These are phyloP conservation scores for Sporothrix inflata DNA, from an alignment of 2,329 filamentous ascomycete species.

Conservation along the genomic window DNA sequence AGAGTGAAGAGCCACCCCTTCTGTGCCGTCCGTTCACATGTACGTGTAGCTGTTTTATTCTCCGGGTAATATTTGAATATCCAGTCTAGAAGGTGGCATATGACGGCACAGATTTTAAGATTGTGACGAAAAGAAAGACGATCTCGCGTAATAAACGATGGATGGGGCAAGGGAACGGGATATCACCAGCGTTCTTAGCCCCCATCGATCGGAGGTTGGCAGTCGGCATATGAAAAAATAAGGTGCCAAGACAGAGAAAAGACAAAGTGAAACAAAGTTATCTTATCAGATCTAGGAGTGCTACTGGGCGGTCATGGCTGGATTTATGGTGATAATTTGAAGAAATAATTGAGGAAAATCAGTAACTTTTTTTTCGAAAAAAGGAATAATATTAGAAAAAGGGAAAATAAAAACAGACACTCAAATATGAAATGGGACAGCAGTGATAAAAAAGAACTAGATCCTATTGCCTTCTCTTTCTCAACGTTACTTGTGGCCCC, in stretches of 20 bases:
- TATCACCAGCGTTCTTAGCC: not conserved
- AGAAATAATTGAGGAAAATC: not conserved
- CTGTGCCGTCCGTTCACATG: not conserved
- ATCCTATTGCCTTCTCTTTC: not conserved
- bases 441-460: not conserved
- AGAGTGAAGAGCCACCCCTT: not conserved
- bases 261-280: not conserved
- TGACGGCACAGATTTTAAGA: not conserved
- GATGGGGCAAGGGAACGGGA: not conserved
- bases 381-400: too few relatives aligned
- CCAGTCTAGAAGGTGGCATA: not conserved
- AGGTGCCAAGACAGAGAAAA: not conserved
- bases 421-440: too few relatives aligned
- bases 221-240: not conserved
- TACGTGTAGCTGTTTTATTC: not conserved
- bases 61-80: not conserved
- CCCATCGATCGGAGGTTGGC: constrained; percentile 1
- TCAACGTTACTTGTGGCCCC: not conserved
- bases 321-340: too few relatives aligned
- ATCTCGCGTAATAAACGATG: not conserved
- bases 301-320: too few relatives aligned
- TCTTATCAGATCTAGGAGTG: not conserved
- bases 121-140: not conserved
- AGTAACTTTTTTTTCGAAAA: not conserved
- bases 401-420: not conserved